phyloP scores from a whole-genome alignment of 495 filamentous ascomycete species.

The Amorphotheca resinae region DNA sequence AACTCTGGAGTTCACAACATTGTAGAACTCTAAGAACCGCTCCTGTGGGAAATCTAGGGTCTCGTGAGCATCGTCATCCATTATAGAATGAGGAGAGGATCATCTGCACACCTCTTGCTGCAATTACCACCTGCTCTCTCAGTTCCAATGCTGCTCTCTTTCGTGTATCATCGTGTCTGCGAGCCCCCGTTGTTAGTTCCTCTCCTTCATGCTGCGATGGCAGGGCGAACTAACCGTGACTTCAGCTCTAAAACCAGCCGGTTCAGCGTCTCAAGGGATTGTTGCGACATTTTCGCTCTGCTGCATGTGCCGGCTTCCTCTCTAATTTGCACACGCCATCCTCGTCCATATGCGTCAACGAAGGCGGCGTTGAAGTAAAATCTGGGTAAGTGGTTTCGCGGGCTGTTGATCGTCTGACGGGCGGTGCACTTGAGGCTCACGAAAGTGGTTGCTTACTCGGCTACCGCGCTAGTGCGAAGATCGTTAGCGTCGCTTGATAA shows the following conservation, averaged over 20 bases:
- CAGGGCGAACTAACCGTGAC: conserved; percentile 10
- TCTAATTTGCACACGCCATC: conserved; percentile 15
- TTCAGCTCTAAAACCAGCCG: conserved; percentile 19
- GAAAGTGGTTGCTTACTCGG: not conserved
- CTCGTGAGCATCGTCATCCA: not conserved
- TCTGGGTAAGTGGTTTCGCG: too few relatives aligned
- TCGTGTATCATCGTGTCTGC: conserved; percentile 24
- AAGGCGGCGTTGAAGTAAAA: not conserved
- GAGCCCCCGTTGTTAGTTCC: conserved; percentile 2
- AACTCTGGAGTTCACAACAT: conserved; percentile 62
- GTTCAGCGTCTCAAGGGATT: conserved; percentile 16
- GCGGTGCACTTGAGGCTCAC: not conserved
- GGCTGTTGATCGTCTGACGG: not conserved
- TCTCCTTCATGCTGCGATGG: not conserved
- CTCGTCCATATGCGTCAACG: conserved; percentile 11
- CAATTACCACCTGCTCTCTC: conserved; percentile 27
- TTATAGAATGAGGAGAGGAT: too few relatives aligned
- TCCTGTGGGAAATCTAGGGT: conserved; percentile 58
- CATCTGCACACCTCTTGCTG: conserved; percentile 26
- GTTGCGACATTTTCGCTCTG: conserved; percentile 18
- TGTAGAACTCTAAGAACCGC: conserved; percentile 69
- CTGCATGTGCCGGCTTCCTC: conserved; percentile 2
- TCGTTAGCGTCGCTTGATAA: not conserved
- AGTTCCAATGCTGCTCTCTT: conserved; percentile 31
- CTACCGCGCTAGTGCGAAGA: not conserved